Evolutionary conservation across 1,139 yeast species (phyloP), one percentile per base, ranked within the genome.

Genomic region (Hemisphaericaspora xylofermentans): DNA sequence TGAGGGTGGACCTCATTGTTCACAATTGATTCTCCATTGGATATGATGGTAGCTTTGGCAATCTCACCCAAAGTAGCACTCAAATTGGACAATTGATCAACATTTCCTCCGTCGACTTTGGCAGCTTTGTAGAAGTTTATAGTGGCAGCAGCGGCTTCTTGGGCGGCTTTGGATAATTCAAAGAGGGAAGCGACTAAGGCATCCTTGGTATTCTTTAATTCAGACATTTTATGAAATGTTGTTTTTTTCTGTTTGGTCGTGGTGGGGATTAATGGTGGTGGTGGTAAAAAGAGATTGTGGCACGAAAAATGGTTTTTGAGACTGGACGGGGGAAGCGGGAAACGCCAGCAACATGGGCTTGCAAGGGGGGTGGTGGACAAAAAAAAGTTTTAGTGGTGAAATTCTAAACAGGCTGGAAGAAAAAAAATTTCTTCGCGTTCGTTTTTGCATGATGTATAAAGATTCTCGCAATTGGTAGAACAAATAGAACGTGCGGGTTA

Each of bases 161-260:
- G 80, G 35, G 95, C 91, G 16, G 91, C 87, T 57, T 82, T 85
- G 40, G 94, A 82, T 45, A 88, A 76, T 59, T 84, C 89, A 55
- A 83, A 84, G 45, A 88, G 76, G 6, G 95, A 78, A 33, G 94
- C 78, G 47, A 88, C 89, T 38, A 87, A 74, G 63, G 82, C 63
- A 55, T 71, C 74, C 57, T 69, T 69, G 29, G 74, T 66, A 43
- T 59, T 57, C 57, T 70, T 67, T 45, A 63, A 58, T 38, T 65
- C 71, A 35, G 68, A 50, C 72, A 66, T 66, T 40, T 16, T n/a
- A 26, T 14, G 6, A 8, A 15, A 17, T 9, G n/a, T 16, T 16
- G 14, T 29, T 43, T 45, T 15, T 26, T 35, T 19, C 30, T 26
- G 36, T 25, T 9, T 16, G 5, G 33, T 16, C 22, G 14, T 29